These are phyloP conservation scores for Nicotiana otophora DNA, from an alignment of 257 asterid species.

Conservation along the genomic window DNA sequence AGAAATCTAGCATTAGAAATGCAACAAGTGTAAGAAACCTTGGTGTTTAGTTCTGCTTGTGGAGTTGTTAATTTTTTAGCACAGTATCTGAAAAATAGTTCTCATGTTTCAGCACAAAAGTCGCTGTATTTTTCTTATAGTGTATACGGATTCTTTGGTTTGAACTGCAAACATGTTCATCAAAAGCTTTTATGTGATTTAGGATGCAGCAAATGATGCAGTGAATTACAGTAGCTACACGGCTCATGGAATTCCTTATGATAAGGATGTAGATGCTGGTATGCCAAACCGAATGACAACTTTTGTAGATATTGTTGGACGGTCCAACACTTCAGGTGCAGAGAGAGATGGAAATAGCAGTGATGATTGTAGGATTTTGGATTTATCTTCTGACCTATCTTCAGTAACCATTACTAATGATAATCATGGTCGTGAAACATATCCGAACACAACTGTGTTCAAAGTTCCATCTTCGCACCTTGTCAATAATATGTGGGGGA, in stretches of 20 bases:
- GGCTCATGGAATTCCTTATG: slow-evolving; percentile 25
- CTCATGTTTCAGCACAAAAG: neutral
- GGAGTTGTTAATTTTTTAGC: neutral
- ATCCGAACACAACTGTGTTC: neutral
- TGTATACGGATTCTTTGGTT: neutral
- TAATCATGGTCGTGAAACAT: neutral
- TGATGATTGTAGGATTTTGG: slow-evolving; percentile 32
- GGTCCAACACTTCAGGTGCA: slow-evolving; percentile 40
- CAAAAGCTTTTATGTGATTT: neutral
- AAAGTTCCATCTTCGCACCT: slow-evolving; percentile 11
- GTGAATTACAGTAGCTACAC: slow-evolving; percentile 30
- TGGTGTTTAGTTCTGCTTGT: slow-evolving; percentile 1
- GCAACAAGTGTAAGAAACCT: slow-evolving; percentile 40
- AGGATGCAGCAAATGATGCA: slow-evolving; percentile 28
- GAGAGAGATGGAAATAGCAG: slow-evolving; percentile 47
- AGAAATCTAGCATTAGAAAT: slow-evolving; percentile 41
- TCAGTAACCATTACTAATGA: slow-evolving; percentile 13
- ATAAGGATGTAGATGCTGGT: slow-evolving; percentile 44
- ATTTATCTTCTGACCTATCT: slow-evolving; percentile 13
- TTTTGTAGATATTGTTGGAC: slow-evolving; percentile 85
- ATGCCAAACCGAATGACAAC: slow-evolving; percentile 50
- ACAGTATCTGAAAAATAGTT: neutral
- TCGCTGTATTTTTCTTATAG: neutral
- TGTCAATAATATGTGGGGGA: slow-evolving; percentile 9
- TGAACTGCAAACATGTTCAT: slow-evolving; percentile 1